phyloP scores from a whole-genome alignment of 2,329 filamentous ascomycete species.

The Aspergillus sp. region DNA sequence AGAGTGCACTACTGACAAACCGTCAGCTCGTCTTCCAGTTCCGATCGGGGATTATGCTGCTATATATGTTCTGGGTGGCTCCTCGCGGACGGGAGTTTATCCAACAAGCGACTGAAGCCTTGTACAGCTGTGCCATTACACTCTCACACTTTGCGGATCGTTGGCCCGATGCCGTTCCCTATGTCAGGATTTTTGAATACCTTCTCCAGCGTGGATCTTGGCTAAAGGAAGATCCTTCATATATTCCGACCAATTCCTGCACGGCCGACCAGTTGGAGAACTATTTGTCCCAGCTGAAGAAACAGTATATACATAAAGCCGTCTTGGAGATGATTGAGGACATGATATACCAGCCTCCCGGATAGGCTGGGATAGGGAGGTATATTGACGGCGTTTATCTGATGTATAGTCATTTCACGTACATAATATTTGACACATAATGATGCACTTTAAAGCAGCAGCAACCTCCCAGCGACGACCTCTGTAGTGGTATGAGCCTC shows the following conservation, averaged over 20 bases:
- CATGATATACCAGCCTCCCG: conserved; percentile 15
- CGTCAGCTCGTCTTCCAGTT: conserved; percentile 26
- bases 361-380: too few species aligned
- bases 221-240: conserved; percentile 11
- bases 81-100: conserved; percentile 3
- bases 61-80: conserved; percentile 24
- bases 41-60: conserved; percentile 23
- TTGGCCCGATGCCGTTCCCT: conserved; percentile 23
- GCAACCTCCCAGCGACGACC: conserved; percentile 17
- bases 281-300: conserved; percentile 20
- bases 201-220: conserved; percentile 9
- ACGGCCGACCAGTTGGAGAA: conserved; percentile 13
- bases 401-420: neutral
- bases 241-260: neutral
- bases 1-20: conserved; percentile 2
- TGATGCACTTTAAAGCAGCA: conserved; percentile 17
- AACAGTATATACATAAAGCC: conserved; percentile 22
- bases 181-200: conserved; percentile 20
- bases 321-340: conserved; percentile 27
- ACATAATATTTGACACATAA: neutral
- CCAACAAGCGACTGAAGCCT: conserved; percentile 18
- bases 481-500: conserved; percentile 12
- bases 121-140: conserved; percentile 18
- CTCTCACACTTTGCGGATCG: conserved; percentile 21
- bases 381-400: too few species aligned